Percentiles rank a stretch among this genome's conserved stretches.
Evolutionary conservation across 148 eudicot genomes (phyloP).

Genomic region (Spergularia bocconei): DNA sequence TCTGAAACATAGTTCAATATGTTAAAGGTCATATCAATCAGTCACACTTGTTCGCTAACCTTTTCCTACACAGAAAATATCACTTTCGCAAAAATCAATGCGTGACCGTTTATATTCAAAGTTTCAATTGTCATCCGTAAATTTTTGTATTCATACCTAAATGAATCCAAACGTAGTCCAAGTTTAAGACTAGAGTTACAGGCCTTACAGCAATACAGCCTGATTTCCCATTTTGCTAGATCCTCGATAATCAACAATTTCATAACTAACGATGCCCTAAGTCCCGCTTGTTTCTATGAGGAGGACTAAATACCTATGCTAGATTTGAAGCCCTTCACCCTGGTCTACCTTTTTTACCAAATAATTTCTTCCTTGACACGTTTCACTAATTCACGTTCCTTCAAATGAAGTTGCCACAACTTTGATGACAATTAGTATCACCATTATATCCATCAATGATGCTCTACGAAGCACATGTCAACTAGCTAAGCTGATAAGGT

Average conservation of each 20-base stretch:
- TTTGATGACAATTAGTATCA: background rate
- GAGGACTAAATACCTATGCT: background rate
- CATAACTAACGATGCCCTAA: background rate
- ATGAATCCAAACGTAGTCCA: no score
- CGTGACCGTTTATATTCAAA: no score
- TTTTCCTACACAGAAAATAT: no score
- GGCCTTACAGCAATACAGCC: no score
- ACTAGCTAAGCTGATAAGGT: background rate
- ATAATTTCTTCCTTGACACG: background rate
- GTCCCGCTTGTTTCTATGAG: background rate
- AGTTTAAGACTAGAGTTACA: no score
- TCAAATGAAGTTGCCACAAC: background rate
- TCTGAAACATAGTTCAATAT: background rate
- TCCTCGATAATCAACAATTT: background rate
- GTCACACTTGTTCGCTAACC: no score
- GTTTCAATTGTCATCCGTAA: no score
- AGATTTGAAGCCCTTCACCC: background rate
- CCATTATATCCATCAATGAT: background rate
- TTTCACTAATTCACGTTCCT: background rate
- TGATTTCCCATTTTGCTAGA: background rate
- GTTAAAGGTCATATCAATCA: no score
- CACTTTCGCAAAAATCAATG: no score
- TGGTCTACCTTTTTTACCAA: background rate
- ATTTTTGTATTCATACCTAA: no score
- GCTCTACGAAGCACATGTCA: background rate